A percentile compares a stretch with the other conserved stretches of the same genome.
phyloP scores from a whole-genome alignment of 2,329 filamentous ascomycete species.

The Ceratocystis smalleyi region DNA sequence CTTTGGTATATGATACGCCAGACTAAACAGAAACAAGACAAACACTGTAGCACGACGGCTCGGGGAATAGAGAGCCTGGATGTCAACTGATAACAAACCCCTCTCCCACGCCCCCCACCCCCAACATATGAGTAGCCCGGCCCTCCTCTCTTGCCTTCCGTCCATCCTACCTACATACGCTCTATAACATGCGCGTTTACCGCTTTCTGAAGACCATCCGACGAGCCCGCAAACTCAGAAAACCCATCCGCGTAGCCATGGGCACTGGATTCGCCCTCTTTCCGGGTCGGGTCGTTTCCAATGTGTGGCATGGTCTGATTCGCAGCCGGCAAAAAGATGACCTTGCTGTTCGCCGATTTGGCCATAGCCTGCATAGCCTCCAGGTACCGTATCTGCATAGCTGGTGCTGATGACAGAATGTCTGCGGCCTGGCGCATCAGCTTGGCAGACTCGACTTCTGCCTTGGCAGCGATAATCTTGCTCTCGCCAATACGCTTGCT shows the following conservation, averaged over 20 bases:
- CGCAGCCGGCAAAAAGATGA: slow-evolving; percentile 57
- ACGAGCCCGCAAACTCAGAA: slow-evolving; percentile 38
- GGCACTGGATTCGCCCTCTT: slow-evolving; percentile 19
- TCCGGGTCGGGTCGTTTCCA: slow-evolving; percentile 29
- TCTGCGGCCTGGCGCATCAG: slow-evolving; percentile 87
- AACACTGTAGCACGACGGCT: background rate
- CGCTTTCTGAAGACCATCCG: slow-evolving; percentile 56
- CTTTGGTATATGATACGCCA: background rate
- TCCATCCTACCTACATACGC: slow-evolving; percentile 56
- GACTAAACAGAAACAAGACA: too few relatives aligned
- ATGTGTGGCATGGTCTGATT: slow-evolving; percentile 41
- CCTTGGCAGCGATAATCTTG: slow-evolving; percentile 94
- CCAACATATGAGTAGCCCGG: background rate
- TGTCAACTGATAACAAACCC: background rate
- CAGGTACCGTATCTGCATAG: slow-evolving; percentile 96
- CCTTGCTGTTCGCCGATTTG: slow-evolving; percentile 77
- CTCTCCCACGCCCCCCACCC: background rate
- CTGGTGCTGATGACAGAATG: slow-evolving; percentile 76
- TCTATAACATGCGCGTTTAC: slow-evolving; percentile 72
- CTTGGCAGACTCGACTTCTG: slow-evolving; percentile 92
- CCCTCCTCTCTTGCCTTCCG: background rate
- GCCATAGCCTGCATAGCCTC: slow-evolving; percentile 99
- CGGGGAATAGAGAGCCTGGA: background rate
- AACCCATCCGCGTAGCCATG: slow-evolving; percentile 31
- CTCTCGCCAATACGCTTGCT: slow-evolving; percentile 96